Base-by-base conservation (phyloP, 1,139 yeast species). In the Meyerozyma sp. region DNA sequence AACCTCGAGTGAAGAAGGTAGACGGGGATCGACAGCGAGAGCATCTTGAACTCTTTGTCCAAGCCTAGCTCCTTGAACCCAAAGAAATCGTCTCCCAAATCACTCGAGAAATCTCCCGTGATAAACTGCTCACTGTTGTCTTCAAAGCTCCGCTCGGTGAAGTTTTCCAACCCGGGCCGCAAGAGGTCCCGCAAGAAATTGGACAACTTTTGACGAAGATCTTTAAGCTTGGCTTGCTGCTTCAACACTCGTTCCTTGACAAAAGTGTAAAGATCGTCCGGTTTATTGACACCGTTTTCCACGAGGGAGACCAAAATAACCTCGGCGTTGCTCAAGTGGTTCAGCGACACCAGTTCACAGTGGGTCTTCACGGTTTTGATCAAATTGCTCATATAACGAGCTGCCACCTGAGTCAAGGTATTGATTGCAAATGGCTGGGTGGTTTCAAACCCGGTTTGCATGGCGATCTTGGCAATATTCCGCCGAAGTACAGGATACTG, bases 31-130 rank as follows among this genome's bases (percentile, higher is more conserved):
- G 96, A 80, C 5, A 90, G 77, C 28, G 93, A 84, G 44, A 91
- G 67, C 61, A 91, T 70, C n/a, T 94, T 91, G 61, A 88, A 84
- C 61, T 94, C 99, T 56, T 84, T 87, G 57, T 93, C 98, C 49
- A 94, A 70, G 0, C 98, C 98, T 40, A 94, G 72, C 53, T 91
- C 98, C 57, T 79, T 85, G 69, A 94, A 94, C 0, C 99, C 99
- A 68, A 94, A 94, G 73, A 91, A 93, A 65, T 94, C 99, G 53
- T 86, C 95, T 11, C 98, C 98, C 41, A 93, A 70, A 50, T 90
- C 96, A 55, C 81, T 85, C 1, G 96, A 84, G 59, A 93, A 94
- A 56, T 90, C 97, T 46, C 99, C 99, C 18, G 94, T 87, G 54
- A 91, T 69, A 57, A 91, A 93, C 60, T 91, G 96, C 50, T 93